Conservation (phyloP, 2,329 filamentous ascomycete species). For the Fusarium decemcellulare region DNA sequence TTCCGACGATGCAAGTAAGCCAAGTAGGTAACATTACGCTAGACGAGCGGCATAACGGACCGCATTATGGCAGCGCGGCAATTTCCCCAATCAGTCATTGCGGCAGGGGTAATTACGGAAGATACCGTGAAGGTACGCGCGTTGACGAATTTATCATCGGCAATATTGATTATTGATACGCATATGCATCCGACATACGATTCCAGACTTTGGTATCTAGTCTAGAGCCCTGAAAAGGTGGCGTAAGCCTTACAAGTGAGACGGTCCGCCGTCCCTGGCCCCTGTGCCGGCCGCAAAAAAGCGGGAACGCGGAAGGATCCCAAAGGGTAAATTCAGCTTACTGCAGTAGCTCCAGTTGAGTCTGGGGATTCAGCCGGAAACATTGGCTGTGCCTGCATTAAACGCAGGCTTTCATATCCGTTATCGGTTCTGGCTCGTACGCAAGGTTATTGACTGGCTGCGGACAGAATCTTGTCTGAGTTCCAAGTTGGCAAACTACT, state of each 20-base stretch:
- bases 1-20: background rate
- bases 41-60: background rate
- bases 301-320: slow-evolving; percentile 15
- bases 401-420: background rate
- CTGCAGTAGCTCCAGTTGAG: background rate
- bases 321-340: slow-evolving; percentile 14
- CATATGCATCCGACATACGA: slow-evolving; percentile 13
- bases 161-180: background rate
- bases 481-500: background rate
- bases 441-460: background rate
- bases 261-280: no score
- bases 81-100: background rate
- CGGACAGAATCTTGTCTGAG: background rate
- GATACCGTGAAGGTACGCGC: background rate
- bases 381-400: background rate
- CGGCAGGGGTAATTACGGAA: background rate
- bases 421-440: background rate
- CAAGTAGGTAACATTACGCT: slow-evolving; percentile 3
- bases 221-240: background rate
- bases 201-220: background rate
- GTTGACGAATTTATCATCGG: background rate
- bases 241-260: background rate
- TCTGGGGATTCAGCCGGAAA: background rate
- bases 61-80: background rate
- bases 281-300: background rate